Base-by-base conservation (phyloP, 2,329 filamentous ascomycete genomes). In the Myriosclerotinia curreyana region DNA sequence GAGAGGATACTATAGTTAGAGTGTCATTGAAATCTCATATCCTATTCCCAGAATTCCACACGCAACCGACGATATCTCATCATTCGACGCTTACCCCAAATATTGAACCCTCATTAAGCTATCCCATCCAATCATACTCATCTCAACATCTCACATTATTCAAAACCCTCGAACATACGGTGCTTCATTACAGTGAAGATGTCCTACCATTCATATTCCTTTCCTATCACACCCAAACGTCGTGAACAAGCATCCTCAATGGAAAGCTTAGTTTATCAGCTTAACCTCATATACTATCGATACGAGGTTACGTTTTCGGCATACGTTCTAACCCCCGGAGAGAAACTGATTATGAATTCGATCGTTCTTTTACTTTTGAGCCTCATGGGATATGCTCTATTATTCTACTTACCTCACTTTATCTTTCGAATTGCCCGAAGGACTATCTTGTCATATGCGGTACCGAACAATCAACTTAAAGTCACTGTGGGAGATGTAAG, bases 221-320 rank as follows among this genome's bases (percentile, higher is more conserved):
- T 36, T 44, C 38, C 25, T n/a, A 14, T 14, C 38, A 55, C 42
- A 48, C 40, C 50, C 25, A 38, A 25, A n/a, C 58, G 44, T 40
- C 34, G 22, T 6, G 22, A 34, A n/a, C 25, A 62, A 28, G 22
- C 42, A 14, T 64, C 66, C 5, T 28, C 54, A 17, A 34, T 60
- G 6, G 49, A 56, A 20, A 40, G 48, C 17, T 44, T 62, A 5
- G 17, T 51, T 28, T 58, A 64, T 4, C 54, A 66, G 14, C 8
- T 68, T 17, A 51, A 49, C 9, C 60, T 69, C 5, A 59, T 64
- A 40, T 65, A 68, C 28, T 79, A 80, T 67, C 77, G 75, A 62
- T 80, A 79, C 66, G 77, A 80, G 68, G 77, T 80, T 54, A 80
- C 78, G 3, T 79, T 77, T 63, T 75, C 76, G 7, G 69, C 77